A percentile compares a stretch with the other conserved stretches of the same genome.
Conservation (phyloP, 179 eudicot genomes). For the Pouteria campechiana region DNA sequence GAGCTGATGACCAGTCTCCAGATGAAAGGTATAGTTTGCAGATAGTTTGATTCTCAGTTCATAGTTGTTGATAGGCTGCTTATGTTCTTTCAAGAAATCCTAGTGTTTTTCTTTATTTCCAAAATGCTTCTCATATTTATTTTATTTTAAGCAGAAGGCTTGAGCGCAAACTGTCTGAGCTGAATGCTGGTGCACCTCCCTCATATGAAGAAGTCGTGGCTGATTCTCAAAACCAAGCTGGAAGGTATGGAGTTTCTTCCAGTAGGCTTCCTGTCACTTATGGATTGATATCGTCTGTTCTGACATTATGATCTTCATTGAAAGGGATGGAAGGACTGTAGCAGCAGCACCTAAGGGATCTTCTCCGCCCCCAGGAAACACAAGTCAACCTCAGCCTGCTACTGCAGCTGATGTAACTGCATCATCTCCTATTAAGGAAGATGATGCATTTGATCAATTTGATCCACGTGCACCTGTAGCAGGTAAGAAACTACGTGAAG, state of each 20-base stretch:
- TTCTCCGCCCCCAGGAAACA: conserved; percentile 24
- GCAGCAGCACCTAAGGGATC: conserved; percentile 47
- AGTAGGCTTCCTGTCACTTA: background rate
- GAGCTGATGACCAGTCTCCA: conserved; percentile 49
- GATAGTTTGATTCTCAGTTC: too few species aligned
- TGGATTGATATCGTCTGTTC: conserved; percentile 1
- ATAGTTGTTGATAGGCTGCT: too few species aligned
- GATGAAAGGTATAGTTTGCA: conserved; percentile 66
- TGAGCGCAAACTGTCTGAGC: conserved; percentile 71
- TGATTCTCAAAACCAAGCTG: conserved; percentile 63
- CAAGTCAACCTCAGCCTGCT: conserved; percentile 18
- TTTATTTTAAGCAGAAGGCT: conserved; percentile 22
- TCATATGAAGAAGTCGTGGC: conserved; percentile 86
- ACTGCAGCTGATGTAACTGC: conserved; percentile 4
- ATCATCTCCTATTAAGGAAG: conserved; percentile 16
- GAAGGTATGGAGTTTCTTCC: conserved; percentile 34
- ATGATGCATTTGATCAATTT: conserved; percentile 67
- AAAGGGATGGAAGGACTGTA: conserved; percentile 58
- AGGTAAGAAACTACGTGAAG: conserved; percentile 38
- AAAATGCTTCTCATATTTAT: conserved; percentile 1
- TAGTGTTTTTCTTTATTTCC: too few species aligned
- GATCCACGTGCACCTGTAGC: conserved; percentile 73
- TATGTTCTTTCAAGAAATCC: too few species aligned
- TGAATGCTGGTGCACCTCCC: conserved; percentile 70
- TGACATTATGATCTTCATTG: background rate